Percentiles rank a stretch among this genome's conserved stretches.
These are phyloP conservation scores for Penicillium sp. DNA, from an alignment of 2,329 filamentous ascomycete species.

Conservation along the genomic window DNA sequence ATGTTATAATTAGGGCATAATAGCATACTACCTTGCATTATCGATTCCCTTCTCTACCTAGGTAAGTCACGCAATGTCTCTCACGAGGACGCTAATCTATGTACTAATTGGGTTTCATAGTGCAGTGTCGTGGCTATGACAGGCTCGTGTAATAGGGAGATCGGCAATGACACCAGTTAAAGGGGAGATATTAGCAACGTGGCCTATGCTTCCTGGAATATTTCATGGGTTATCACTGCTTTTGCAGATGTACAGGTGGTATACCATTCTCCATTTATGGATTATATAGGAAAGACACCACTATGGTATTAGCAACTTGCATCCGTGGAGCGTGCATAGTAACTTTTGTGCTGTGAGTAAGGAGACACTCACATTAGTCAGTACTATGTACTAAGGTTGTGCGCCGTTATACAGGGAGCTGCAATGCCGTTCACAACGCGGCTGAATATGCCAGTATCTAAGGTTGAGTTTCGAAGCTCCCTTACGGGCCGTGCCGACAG, in stretches of 20 bases:
- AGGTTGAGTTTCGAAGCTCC: background rate
- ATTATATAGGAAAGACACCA: background rate
- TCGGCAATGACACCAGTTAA: conserved; percentile 1
- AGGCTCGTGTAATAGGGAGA: conserved; percentile 1
- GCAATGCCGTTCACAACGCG: conserved; percentile 11
- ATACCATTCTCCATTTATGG: background rate
- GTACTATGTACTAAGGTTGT: background rate
- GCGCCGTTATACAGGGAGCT: conserved; percentile 5
- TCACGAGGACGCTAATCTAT: background rate
- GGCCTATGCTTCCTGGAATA: background rate
- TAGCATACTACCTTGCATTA: background rate
- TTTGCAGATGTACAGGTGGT: background rate
- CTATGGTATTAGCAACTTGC: background rate
- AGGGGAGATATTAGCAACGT: background rate
- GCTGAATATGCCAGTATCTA: background rate
- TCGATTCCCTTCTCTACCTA: background rate
- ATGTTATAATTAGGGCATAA: background rate
- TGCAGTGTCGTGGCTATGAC: background rate
- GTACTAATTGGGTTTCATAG: background rate
- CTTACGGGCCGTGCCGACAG: conserved; percentile 6
- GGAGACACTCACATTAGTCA: background rate
- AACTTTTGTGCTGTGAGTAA: background rate
- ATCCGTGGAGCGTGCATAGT: background rate
- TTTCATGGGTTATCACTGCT: background rate
- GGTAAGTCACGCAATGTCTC: background rate